These are phyloP conservation scores for Mortierella claussenii DNA, from an alignment of 192 early-diverging fungal genomes.

Conservation along the genomic window DNA sequence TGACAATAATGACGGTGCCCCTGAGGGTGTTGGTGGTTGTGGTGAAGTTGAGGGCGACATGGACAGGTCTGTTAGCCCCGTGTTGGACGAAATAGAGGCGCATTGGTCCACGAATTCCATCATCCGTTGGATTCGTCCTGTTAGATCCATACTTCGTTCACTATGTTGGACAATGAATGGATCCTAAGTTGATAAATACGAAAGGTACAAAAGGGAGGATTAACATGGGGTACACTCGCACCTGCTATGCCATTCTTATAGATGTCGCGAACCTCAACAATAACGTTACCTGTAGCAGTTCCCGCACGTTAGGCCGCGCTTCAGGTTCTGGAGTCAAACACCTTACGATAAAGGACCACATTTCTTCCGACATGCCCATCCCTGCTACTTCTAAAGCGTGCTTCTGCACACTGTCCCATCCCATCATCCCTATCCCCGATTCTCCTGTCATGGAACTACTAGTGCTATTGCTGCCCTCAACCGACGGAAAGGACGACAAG, in stretches of 20 bases:
- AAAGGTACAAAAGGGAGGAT: no score
- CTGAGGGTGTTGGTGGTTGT: slow-evolving; percentile 13
- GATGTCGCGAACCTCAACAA: no score
- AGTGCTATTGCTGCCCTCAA: no score
- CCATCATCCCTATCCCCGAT: background rate
- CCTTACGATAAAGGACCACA: slow-evolving; percentile 38
- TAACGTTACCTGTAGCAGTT: slow-evolving; percentile 28
- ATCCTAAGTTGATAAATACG: slow-evolving; percentile 15
- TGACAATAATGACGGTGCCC: background rate
- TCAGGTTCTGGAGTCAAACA: slow-evolving; percentile 42
- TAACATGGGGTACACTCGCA: no score
- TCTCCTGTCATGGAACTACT: no score
- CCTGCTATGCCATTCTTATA: no score
- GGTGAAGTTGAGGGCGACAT: background rate
- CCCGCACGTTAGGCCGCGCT: slow-evolving; percentile 25
- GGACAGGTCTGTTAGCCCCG: background rate
- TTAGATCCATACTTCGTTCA: slow-evolving; percentile 10
- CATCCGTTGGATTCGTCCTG: slow-evolving; percentile 24
- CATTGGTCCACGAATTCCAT: slow-evolving; percentile 47
- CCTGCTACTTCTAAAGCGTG: slow-evolving; percentile 7
- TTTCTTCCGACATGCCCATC: slow-evolving; percentile 44
- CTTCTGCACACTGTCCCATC: background rate
- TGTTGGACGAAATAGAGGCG: slow-evolving; percentile 11
- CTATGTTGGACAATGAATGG: slow-evolving; percentile 24
- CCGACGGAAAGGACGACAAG: no score